These are phyloP conservation scores for Fomitopsis pinicola DNA, from an alignment of 1,284 basidiomycete genomes.

Conservation along the genomic window DNA sequence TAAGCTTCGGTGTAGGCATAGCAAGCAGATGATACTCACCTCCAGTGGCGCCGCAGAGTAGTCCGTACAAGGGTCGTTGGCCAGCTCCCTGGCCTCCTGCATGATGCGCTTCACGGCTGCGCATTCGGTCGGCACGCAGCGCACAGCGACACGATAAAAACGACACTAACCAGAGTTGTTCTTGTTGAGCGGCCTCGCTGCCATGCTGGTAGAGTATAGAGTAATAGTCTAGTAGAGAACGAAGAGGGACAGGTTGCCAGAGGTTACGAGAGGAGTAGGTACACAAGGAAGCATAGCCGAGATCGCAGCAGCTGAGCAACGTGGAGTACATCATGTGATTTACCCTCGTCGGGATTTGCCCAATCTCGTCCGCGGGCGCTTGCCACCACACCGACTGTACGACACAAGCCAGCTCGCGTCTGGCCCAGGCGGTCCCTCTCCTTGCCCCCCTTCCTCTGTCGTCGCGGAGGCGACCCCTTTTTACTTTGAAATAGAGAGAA, in stretches of 20 bases:
- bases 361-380: background rate
- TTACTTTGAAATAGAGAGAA: background rate
- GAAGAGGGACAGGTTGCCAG: constrained; percentile 1
- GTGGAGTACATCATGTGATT: constrained; percentile 20
- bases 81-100: constrained; percentile 90
- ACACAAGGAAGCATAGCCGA: background rate
- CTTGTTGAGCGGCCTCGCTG: constrained; percentile 55
- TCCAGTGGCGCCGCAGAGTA: constrained; percentile 87
- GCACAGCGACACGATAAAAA: too few relatives aligned
- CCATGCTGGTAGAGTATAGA: background rate
- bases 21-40: constrained; percentile 39
- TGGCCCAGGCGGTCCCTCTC: background rate
- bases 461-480: background rate
- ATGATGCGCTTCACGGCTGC: constrained; percentile 90
- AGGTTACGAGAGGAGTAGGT: background rate
- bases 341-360: constrained; percentile 7
- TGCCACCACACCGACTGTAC: background rate
- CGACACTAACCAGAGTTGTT: constrained; percentile 71
- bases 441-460: background rate
- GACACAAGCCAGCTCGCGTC: background rate
- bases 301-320: constrained; percentile 8
- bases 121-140: background rate
- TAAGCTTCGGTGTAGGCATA: constrained; percentile 4
- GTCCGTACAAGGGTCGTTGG: constrained; percentile 76
- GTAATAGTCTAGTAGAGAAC: constrained; percentile 1